Evolutionary conservation across 2,329 filamentous ascomycete species (phyloP).

Genomic region (Penicillium aurantiogriseum): DNA sequence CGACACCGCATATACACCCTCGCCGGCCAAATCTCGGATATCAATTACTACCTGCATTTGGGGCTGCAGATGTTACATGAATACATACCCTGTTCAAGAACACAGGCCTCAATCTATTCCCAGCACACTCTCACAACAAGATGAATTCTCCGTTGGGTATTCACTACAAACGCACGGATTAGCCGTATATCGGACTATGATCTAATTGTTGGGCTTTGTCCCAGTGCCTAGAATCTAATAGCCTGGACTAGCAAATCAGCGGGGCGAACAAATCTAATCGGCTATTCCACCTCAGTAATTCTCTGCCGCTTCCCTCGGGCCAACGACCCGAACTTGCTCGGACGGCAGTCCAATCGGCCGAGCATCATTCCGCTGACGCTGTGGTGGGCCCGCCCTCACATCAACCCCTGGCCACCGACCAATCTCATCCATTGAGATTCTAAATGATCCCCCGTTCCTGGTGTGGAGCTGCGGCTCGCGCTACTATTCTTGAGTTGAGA

Average conservation of each 20-base stretch:
- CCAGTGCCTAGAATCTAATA: neutral
- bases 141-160: neutral
- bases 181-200: neutral
- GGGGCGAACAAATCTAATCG: slow-evolving; percentile 11
- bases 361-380: neutral
- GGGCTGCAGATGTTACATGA: neutral
- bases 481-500: slow-evolving; percentile 9
- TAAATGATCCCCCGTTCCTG: neutral
- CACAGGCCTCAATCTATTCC: neutral
- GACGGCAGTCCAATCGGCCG: slow-evolving; percentile 7
- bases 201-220: neutral
- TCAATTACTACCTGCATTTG: neutral
- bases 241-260: slow-evolving; percentile 1
- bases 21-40: neutral
- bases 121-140: neutral
- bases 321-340: slow-evolving; percentile 12
- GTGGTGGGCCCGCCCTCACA: neutral
- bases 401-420: neutral
- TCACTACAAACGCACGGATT: neutral
- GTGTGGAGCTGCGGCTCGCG: slow-evolving; percentile 6
- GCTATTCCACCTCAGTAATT: slow-evolving; percentile 21
- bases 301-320: slow-evolving; percentile 19
- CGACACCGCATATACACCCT: neutral
- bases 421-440: slow-evolving; percentile 7
- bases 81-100: neutral